Conservation (phyloP, 2,329 filamentous ascomycete species). For the Colletotrichum musicola region DNA sequence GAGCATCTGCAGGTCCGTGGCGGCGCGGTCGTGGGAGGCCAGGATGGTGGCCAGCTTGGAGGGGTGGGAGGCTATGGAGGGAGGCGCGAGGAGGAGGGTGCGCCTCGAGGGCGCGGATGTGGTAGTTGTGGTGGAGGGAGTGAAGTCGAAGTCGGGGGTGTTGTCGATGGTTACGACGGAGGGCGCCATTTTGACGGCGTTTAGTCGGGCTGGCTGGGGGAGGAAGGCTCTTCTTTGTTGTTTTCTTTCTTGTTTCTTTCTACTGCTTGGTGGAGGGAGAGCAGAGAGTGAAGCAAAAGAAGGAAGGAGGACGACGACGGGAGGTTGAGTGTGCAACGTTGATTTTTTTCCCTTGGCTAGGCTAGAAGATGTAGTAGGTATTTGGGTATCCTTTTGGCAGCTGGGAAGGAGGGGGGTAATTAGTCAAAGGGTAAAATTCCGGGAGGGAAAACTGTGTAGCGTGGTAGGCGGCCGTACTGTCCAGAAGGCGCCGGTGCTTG, state of each 20-base stretch:
- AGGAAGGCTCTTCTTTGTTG: background rate
- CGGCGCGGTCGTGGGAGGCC: slow-evolving; percentile 77
- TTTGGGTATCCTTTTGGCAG: too few relatives aligned
- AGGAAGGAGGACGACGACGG: too few relatives aligned
- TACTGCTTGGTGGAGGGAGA: too few relatives aligned
- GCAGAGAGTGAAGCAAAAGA: too few relatives aligned
- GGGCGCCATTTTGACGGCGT: slow-evolving; percentile 60
- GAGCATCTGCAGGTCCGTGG: slow-evolving; percentile 96
- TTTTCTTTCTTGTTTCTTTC: too few relatives aligned
- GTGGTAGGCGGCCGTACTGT: slow-evolving; percentile 16
- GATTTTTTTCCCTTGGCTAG: background rate
- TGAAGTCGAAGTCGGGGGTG: slow-evolving; percentile 64
- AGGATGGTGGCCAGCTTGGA: slow-evolving; percentile 80
- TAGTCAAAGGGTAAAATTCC: slow-evolving; percentile 30
- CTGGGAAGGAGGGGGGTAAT: slow-evolving; percentile 2
- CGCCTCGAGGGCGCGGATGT: slow-evolving; percentile 53
- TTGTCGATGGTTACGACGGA: slow-evolving; percentile 67
- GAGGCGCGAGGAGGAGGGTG: slow-evolving; percentile 89
- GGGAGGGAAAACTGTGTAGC: slow-evolving; percentile 28
- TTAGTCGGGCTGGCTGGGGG: background rate
- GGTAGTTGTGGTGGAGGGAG: slow-evolving; percentile 45
- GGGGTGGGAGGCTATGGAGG: slow-evolving; percentile 88
- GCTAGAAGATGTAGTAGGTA: too few relatives aligned
- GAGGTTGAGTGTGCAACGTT: too few relatives aligned
- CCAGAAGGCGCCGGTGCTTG: slow-evolving; percentile 24